Evolutionary conservation across 2,329 filamentous ascomycete genomes (phyloP).

Genomic region (Penicillium sp.): DNA sequence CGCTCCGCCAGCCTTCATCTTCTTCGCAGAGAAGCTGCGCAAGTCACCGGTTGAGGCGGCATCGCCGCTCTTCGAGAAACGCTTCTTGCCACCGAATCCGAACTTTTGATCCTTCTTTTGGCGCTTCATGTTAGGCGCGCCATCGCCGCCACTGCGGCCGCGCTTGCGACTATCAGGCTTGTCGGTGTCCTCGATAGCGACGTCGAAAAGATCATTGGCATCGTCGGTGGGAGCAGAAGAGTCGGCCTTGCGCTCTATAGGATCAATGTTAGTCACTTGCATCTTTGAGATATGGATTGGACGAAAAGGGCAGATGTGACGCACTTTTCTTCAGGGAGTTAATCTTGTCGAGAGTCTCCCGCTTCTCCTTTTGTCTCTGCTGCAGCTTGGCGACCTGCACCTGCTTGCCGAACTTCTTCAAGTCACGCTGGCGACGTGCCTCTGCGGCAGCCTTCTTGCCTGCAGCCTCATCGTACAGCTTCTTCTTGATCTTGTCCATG

Average conservation of each 20-base stretch:
- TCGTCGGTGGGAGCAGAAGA: slow-evolving; percentile 66
- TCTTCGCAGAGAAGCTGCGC: slow-evolving; percentile 73
- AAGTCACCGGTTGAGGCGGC: slow-evolving; percentile 78
- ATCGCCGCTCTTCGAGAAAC: slow-evolving; percentile 84
- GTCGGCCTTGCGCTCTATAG: slow-evolving; percentile 71
- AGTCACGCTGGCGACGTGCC: slow-evolving; percentile 83
- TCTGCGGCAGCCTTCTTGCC: slow-evolving; percentile 89
- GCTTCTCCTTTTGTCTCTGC: slow-evolving; percentile 89
- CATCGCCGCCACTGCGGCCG: slow-evolving; percentile 44
- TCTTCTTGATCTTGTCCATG: slow-evolving; percentile 94
- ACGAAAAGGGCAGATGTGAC: slow-evolving; percentile 48
- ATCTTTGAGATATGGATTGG: neutral
- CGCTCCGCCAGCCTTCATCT: slow-evolving; percentile 67
- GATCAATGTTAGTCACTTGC: neutral
- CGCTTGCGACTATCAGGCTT: slow-evolving; percentile 52
- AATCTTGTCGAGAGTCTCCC: slow-evolving; percentile 92
- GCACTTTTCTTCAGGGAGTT: slow-evolving; percentile 90
- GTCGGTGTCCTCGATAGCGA: slow-evolving; percentile 71
- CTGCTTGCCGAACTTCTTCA: slow-evolving; percentile 99
- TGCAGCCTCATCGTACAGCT: slow-evolving; percentile 87
- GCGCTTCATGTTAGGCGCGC: slow-evolving; percentile 61
- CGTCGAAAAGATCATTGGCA: slow-evolving; percentile 78
- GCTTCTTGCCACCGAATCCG: slow-evolving; percentile 95
- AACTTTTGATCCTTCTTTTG: slow-evolving; percentile 94
- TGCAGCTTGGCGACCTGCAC: slow-evolving; percentile 95